Evolutionary conservation across 2,329 filamentous ascomycete genomes (phyloP).

Genomic region (Coleophoma cylindrospora): DNA sequence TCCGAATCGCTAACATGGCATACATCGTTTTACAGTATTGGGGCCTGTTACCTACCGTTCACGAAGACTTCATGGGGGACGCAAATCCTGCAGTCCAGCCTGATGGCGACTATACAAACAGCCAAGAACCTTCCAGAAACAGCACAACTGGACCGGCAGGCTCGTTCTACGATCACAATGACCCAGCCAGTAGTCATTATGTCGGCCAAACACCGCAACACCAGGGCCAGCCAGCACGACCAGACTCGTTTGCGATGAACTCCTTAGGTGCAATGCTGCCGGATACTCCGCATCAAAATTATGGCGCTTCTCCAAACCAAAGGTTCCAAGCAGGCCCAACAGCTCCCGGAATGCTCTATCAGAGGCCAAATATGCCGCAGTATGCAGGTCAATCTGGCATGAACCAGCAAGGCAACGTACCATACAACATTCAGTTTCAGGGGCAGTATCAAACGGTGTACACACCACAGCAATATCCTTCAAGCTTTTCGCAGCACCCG

Average conservation of each 20-base stretch:
- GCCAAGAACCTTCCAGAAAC: constrained; percentile 7
- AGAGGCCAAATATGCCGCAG: constrained; percentile 16
- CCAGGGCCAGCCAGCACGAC: constrained; percentile 9
- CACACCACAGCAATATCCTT: constrained; percentile 9
- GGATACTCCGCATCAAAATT: constrained; percentile 18
- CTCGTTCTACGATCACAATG: constrained; percentile 2
- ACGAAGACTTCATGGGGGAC: constrained; percentile 18
- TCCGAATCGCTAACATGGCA: constrained; percentile 12
- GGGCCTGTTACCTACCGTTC: constrained; percentile 6
- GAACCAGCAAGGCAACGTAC: constrained; percentile 10
- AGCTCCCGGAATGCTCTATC: constrained; percentile 14
- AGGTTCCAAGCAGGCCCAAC: constrained; percentile 13
- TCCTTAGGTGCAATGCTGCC: constrained; percentile 18
- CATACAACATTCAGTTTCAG: constrained; percentile 21
- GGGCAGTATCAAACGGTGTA: constrained; percentile 20
- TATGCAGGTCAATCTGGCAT: constrained; percentile 9
- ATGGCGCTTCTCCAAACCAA: constrained; percentile 10
- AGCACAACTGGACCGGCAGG: constrained; percentile 1
- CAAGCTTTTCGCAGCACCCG: constrained; percentile 2
- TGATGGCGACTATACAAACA: constrained; percentile 8
- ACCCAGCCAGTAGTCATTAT: constrained; percentile 3
- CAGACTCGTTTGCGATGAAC: constrained; percentile 20
- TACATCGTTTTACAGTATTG: constrained; percentile 14
- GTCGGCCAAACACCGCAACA: constrained; percentile 7
- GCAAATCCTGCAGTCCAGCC: constrained; percentile 5